Evolutionary conservation across 306 rosid genomes (phyloP).

Genomic region (Styphnolobium japonicum): DNA sequence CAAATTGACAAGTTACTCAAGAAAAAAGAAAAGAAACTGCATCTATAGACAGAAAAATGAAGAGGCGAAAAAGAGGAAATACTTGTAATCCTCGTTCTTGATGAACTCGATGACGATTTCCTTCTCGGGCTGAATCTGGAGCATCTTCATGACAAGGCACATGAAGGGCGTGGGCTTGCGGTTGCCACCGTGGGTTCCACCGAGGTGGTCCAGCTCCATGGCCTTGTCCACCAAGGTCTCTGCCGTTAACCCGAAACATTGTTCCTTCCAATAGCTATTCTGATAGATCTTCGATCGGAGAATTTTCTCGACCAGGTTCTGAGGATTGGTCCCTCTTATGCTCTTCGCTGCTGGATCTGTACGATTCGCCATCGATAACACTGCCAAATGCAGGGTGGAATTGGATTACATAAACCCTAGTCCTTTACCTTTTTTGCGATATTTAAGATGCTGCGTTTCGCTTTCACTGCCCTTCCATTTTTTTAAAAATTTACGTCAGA

Average conservation of each 20-base stretch:
- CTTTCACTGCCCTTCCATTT: too few relatives aligned
- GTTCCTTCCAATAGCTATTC: slow-evolving; percentile 95
- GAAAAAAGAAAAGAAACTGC: not conserved
- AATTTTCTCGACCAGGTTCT: slow-evolving; percentile 92
- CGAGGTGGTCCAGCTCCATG: slow-evolving; percentile 96
- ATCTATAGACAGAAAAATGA: not conserved
- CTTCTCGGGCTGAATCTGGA: slow-evolving; percentile 98
- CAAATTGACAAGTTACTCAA: not conserved
- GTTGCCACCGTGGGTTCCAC: slow-evolving; percentile 88
- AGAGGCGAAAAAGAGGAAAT: not conserved
- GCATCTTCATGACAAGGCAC: slow-evolving; percentile 97
- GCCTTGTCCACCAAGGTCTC: slow-evolving; percentile 96
- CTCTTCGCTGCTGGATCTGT: slow-evolving; percentile 95
- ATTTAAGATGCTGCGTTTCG: too few relatives aligned
- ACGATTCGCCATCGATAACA: slow-evolving; percentile 76
- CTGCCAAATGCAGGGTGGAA: not conserved
- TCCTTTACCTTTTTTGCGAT: not conserved
- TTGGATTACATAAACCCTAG: slow-evolving; percentile 24
- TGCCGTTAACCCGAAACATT: slow-evolving; percentile 94
- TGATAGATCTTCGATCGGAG: slow-evolving; percentile 93
- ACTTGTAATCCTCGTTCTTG: slow-evolving; percentile 94
- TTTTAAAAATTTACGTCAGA: too few relatives aligned
- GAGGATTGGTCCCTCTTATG: slow-evolving; percentile 94
- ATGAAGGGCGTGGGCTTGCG: slow-evolving; percentile 95
- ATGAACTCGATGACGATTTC: slow-evolving; percentile 96